Conservation (phyloP, 2,329 filamentous ascomycete genomes). For the Trichoderma guizhouense region DNA sequence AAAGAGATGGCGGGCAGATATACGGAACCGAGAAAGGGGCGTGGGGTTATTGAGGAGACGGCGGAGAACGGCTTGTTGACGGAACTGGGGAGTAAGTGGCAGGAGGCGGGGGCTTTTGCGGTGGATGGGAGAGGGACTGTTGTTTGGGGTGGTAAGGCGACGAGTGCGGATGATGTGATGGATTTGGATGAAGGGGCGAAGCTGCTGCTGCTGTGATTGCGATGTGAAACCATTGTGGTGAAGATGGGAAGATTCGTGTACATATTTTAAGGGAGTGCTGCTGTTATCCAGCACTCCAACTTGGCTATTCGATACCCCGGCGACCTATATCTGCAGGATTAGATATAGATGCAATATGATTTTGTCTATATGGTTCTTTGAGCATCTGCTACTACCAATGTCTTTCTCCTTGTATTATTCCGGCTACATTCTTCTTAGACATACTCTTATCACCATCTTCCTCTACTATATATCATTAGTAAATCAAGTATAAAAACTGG, state of each 20-base stretch:
- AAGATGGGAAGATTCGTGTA: background rate
- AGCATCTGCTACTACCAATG: background rate
- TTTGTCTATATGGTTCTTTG: background rate
- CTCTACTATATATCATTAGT: too few relatives aligned
- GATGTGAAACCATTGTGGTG: background rate
- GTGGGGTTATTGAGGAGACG: slow-evolving; percentile 34
- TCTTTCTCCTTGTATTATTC: background rate
- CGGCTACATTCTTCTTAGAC: too few relatives aligned
- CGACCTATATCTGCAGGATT: background rate
- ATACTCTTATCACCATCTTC: too few relatives aligned
- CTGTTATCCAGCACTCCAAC: background rate
- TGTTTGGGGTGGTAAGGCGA: slow-evolving; percentile 48
- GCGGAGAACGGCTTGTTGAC: slow-evolving; percentile 39
- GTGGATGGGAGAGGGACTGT: slow-evolving; percentile 49
- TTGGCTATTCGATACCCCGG: background rate
- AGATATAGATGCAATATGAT: background rate
- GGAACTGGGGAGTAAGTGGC: slow-evolving; percentile 55
- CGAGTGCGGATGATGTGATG: slow-evolving; percentile 49
- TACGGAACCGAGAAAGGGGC: slow-evolving; percentile 30
- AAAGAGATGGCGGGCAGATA: slow-evolving; percentile 10
- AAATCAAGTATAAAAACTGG: too few relatives aligned
- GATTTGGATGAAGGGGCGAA: slow-evolving; percentile 50
- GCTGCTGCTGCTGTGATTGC: slow-evolving; percentile 29
- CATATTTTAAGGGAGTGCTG: background rate
- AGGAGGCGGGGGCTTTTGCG: slow-evolving; percentile 51